Percentiles rank a stretch among this genome's conserved stretches.
phyloP scores from a whole-genome alignment of 148 eudicot species.

The Fallopia convolvulus region DNA sequence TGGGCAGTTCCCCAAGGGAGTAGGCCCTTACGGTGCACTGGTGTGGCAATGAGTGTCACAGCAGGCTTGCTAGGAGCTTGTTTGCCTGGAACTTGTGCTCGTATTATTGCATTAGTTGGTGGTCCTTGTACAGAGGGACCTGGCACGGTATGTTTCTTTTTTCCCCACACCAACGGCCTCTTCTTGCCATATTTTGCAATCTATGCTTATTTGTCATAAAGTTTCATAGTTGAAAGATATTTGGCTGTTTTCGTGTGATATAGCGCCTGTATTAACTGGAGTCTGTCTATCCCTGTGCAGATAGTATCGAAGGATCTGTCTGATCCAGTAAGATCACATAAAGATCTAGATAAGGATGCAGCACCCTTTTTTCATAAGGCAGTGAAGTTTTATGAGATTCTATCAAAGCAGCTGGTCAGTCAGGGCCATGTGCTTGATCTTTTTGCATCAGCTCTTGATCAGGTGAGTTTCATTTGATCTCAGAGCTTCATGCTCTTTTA shows the following conservation, averaged over 20 bases:
- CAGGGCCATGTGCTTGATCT: conserved; percentile 92
- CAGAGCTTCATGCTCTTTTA: not conserved
- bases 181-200: not conserved
- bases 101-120: conserved; percentile 82
- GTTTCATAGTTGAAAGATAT: not conserved
- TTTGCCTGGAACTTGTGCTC: conserved; percentile 65
- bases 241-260: not conserved
- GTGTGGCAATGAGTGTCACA: conserved; percentile 85
- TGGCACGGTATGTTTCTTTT: conserved; percentile 51
- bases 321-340: conserved; percentile 96
- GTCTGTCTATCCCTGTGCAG: conserved; percentile 23
- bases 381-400: conserved; percentile 69
- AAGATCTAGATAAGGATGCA: conserved; percentile 95
- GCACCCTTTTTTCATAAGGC: conserved; percentile 90
- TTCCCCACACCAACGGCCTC: not conserved
- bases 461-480: conserved; percentile 38
- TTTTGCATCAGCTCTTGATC: conserved; percentile 98
- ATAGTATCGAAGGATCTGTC: conserved; percentile 92
- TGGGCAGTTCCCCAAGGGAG: conserved; percentile 85
- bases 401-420: conserved; percentile 79
- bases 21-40: conserved; percentile 80
- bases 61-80: conserved; percentile 77
- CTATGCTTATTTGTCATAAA: not conserved
- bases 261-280: not conserved
- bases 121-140: conserved; percentile 99